Conservation (phyloP, 768 basidiomycete species). For the Suillus hirtellus region DNA sequence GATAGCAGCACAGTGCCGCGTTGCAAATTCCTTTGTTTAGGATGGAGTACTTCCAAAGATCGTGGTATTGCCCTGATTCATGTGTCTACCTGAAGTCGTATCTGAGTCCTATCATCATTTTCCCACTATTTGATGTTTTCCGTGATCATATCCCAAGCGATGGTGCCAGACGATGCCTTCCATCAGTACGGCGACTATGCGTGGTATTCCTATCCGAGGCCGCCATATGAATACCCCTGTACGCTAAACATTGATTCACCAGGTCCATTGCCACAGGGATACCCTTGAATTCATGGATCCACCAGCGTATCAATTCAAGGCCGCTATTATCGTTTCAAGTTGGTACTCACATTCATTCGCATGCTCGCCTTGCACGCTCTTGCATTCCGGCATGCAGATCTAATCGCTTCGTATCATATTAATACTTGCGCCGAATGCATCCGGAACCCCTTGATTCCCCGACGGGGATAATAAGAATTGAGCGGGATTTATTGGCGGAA, state of each 20-base stretch:
- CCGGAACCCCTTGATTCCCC: neutral
- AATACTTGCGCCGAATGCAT: neutral
- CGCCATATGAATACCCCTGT: neutral
- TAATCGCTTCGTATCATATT: neutral
- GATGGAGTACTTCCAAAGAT: neutral
- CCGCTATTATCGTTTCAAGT: neutral
- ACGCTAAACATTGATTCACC: neutral
- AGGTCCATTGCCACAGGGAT: neutral
- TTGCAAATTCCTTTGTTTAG: neutral
- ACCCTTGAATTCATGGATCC: conserved; percentile 2
- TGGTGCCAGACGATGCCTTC: neutral
- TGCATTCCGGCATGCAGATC: conserved; percentile 1
- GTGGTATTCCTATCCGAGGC: conserved; percentile 3
- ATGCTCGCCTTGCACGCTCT: neutral
- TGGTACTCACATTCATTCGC: neutral
- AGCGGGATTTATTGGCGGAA: neutral
- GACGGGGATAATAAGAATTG: conserved; percentile 1
- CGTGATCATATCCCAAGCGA: neutral
- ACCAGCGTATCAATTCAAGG: neutral
- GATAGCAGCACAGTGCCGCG: neutral
- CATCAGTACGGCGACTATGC: neutral
- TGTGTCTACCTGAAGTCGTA: neutral
- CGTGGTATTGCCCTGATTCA: neutral
- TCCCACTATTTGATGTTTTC: neutral
- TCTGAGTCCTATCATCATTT: neutral